Percentiles rank a stretch among this genome's conserved stretches.
phyloP scores from a whole-genome alignment of 306 rosid species.

The Prunus davidiana region DNA sequence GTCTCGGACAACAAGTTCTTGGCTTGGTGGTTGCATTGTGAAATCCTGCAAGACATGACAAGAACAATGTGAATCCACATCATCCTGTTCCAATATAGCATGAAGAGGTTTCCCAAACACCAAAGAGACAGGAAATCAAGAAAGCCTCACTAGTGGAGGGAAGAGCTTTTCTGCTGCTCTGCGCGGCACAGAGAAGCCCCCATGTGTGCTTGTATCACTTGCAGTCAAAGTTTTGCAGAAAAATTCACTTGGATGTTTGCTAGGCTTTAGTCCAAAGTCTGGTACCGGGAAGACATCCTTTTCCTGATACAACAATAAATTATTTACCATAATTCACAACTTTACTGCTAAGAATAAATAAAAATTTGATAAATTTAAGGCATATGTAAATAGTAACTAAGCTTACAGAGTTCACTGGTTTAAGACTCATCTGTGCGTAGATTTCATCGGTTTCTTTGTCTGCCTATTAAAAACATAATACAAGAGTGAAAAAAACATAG shows the following conservation, averaged over 20 bases:
- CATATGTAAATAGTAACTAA: neutral
- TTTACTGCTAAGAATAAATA: neutral
- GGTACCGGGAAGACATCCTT: conserved; percentile 82
- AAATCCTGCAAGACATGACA: conserved; percentile 54
- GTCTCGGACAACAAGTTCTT: conserved; percentile 86
- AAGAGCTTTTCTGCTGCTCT: conserved; percentile 95
- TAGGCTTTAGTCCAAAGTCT: conserved; percentile 73
- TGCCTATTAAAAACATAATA: conserved; percentile 52
- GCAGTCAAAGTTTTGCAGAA: conserved; percentile 97
- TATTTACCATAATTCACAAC: neutral
- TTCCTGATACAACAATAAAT: conserved; percentile 45
- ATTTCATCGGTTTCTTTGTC: conserved; percentile 96
- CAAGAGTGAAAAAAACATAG: neutral
- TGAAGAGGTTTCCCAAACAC: neutral
- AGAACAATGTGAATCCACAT: conserved; percentile 3
- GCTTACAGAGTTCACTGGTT: conserved; percentile 88
- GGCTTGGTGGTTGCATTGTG: conserved; percentile 87
- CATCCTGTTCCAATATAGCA: neutral
- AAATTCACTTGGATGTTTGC: conserved; percentile 88
- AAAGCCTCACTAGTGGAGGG: conserved; percentile 65
- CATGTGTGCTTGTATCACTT: conserved; percentile 94
- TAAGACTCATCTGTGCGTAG: conserved; percentile 95
- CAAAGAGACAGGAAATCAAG: neutral
- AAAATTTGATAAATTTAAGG: neutral
- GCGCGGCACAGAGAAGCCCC: conserved; percentile 92